Evolutionary conservation across 768 basidiomycete genomes (phyloP).

Genomic region (Scleroderma citrinum): DNA sequence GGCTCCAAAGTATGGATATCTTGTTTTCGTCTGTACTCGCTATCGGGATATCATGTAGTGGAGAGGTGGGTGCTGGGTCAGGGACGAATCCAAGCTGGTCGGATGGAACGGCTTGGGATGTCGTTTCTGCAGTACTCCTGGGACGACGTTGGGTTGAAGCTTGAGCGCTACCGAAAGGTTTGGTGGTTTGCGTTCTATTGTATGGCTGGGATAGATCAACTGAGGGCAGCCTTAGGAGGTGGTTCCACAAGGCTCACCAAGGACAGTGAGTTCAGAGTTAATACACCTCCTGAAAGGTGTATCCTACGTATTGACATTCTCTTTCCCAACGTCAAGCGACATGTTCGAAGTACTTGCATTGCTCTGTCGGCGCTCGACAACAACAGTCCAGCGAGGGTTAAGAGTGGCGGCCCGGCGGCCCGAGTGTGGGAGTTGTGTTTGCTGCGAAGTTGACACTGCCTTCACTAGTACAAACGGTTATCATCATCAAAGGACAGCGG

Average conservation of each 20-base stretch:
- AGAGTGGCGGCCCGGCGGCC: too few relatives aligned
- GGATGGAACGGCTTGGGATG: slow-evolving; percentile 15
- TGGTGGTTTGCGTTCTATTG: background rate
- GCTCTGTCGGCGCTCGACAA: background rate
- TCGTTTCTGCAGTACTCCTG: slow-evolving; percentile 10
- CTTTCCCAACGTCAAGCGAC: background rate
- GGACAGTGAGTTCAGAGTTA: too few relatives aligned
- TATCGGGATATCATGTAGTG: slow-evolving; percentile 38
- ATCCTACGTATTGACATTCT: too few relatives aligned
- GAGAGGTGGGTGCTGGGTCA: slow-evolving; percentile 4
- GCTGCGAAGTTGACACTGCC: too few relatives aligned
- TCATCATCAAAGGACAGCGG: too few relatives aligned
- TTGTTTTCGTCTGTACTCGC: slow-evolving; percentile 52
- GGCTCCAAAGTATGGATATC: slow-evolving; percentile 70
- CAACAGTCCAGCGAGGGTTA: background rate
- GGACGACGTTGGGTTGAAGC: background rate
- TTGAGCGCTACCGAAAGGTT: background rate
- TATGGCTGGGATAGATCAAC: background rate
- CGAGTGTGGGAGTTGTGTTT: too few relatives aligned
- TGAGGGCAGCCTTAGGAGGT: background rate
- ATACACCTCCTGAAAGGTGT: background rate
- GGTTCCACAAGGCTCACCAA: background rate
- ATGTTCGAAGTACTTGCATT: background rate
- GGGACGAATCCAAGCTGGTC: slow-evolving; percentile 24
- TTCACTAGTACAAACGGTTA: too few relatives aligned